Evolutionary conservation across 345 rosid genomes (phyloP).

Genomic region (Salix exigua): DNA sequence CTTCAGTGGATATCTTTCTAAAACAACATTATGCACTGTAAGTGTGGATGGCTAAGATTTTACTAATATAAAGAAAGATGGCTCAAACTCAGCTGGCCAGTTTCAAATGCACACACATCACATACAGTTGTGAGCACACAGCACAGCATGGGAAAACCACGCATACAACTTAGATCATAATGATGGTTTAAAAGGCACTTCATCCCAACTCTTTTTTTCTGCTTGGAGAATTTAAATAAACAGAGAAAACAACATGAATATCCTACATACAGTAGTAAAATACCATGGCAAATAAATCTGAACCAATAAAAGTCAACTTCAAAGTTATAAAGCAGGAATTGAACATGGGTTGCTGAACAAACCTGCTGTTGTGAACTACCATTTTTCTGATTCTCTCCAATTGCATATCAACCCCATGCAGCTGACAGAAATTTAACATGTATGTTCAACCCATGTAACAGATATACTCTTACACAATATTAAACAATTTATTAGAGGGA

Average conservation of each 20-base stretch:
- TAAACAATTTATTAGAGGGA: background rate
- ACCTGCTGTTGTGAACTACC: constrained; percentile 82
- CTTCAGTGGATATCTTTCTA: constrained; percentile 69
- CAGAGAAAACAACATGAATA: background rate
- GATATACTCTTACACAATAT: background rate
- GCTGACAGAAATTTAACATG: constrained; percentile 40
- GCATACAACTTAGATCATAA: too few species aligned
- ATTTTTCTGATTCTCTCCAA: constrained; percentile 61
- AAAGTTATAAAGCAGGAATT: background rate
- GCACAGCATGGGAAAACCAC: too few species aligned
- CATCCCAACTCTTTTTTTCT: background rate
- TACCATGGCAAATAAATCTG: background rate
- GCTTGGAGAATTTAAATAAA: background rate
- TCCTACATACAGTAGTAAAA: background rate
- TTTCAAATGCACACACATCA: background rate
- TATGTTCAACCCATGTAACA: background rate
- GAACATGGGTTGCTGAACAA: constrained; percentile 10
- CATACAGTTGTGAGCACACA: too few species aligned
- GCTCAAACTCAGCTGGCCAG: background rate
- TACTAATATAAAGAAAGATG: background rate
- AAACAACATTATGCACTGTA: background rate
- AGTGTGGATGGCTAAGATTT: background rate
- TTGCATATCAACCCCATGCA: constrained; percentile 55
- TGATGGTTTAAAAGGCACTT: too few species aligned
- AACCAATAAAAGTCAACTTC: background rate